A percentile compares a stretch with the other conserved stretches of the same genome.
phyloP scores from a whole-genome alignment of 2,329 filamentous ascomycete species.

The Phialophora expanda region DNA sequence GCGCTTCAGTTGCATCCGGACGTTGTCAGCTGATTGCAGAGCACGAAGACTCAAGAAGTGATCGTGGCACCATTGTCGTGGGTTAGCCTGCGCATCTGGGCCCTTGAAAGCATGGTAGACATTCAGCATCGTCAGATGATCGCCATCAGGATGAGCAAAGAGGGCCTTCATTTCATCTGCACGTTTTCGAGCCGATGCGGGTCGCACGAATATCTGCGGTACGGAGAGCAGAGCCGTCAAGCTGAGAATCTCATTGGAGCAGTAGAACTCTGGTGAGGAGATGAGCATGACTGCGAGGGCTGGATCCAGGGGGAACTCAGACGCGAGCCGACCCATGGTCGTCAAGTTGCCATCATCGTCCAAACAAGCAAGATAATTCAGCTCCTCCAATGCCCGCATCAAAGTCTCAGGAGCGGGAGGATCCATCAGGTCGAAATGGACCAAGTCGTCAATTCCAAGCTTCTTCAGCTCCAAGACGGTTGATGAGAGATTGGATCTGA shows the following conservation, averaged over 20 bases:
- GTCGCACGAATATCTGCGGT: conserved; percentile 90
- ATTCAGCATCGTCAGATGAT: conserved; percentile 94
- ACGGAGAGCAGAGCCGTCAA: conserved; percentile 93
- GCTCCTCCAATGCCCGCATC: conserved; percentile 95
- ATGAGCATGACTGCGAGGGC: conserved; percentile 97
- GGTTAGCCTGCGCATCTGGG: conserved; percentile 69
- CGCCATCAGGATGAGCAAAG: conserved; percentile 90
- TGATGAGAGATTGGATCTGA: conserved; percentile 90
- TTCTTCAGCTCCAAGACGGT: conserved; percentile 98
- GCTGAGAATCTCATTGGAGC: conserved; percentile 96
- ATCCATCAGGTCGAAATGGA: conserved; percentile 99
- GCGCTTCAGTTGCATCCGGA: conserved; percentile 85
- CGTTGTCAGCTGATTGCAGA: conserved; percentile 89
- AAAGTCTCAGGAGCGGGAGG: conserved; percentile 96
- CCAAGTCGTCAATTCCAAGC: conserved; percentile 90
- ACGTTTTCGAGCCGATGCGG: conserved; percentile 80
- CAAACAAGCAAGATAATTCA: conserved; percentile 95
- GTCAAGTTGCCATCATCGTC: conserved; percentile 97
- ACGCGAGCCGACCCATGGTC: conserved; percentile 80
- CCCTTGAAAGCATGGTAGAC: conserved; percentile 97
- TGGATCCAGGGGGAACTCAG: conserved; percentile 94
- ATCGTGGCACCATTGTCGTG: conserved; percentile 93
- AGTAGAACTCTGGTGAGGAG: conserved; percentile 95
- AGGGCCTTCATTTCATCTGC: conserved; percentile 97
- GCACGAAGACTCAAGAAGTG: conserved; percentile 92